Conservation (phyloP, 2,329 filamentous ascomycete genomes). For the Cladosporium sp. region DNA sequence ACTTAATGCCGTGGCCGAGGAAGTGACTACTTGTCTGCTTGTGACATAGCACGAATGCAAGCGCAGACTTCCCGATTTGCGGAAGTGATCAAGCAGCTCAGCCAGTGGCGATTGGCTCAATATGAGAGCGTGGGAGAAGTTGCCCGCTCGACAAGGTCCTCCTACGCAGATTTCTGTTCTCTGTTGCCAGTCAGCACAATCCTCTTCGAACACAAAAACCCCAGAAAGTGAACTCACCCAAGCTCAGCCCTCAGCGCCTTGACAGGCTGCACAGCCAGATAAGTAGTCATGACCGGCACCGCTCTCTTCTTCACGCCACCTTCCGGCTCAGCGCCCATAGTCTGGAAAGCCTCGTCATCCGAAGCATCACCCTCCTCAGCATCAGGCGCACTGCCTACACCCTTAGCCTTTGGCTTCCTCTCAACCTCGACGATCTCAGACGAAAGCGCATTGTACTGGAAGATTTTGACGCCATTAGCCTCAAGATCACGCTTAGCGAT, state of each 20-base stretch:
- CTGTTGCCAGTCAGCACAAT: not conserved
- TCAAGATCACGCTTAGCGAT: conserved; percentile 44
- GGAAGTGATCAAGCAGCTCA: too few relatives aligned
- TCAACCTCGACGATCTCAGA: conserved; percentile 24
- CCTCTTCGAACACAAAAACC: not conserved
- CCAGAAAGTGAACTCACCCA: conserved; percentile 2
- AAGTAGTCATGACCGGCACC: conserved; percentile 56
- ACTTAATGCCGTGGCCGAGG: too few relatives aligned
- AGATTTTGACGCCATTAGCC: conserved; percentile 44
- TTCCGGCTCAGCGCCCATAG: conserved; percentile 23
- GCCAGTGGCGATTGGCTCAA: too few relatives aligned
- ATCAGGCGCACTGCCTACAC: conserved; percentile 8
- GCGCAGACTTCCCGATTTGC: too few relatives aligned
- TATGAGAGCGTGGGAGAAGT: too few relatives aligned
- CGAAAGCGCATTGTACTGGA: conserved; percentile 30
- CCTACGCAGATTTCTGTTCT: not conserved
- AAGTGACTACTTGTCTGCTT: too few relatives aligned
- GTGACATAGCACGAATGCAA: too few relatives aligned
- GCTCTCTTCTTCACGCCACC: conserved; percentile 42
- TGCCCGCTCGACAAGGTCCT: not conserved
- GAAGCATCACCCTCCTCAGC: conserved; percentile 16
- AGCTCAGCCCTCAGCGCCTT: conserved; percentile 43
- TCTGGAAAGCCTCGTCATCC: conserved; percentile 26
- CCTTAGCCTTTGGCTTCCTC: conserved; percentile 15
- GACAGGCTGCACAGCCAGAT: conserved; percentile 53